Evolutionary conservation across 768 basidiomycete genomes (phyloP), one percentile per base, ranked within the genome.

Genomic region (Russula earlei): DNA sequence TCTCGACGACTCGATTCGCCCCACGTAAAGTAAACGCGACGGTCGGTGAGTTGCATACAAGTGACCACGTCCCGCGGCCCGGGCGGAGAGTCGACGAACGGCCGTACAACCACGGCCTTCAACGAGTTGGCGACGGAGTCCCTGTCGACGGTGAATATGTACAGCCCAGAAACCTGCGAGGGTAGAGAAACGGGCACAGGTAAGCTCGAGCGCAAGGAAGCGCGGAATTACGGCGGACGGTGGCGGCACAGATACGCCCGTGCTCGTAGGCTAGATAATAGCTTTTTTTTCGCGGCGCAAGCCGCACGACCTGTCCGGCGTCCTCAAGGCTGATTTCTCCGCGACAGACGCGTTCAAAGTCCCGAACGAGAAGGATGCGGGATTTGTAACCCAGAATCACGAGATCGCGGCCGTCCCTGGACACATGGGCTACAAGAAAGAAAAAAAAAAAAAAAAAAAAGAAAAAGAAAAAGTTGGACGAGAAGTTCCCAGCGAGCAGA

Each of bases 351-450:
- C 67, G 65, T 44, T 64, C 59, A 55, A 74, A 72, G 59, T 74
- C 67, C n/a, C 63, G 64, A 24, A 74, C 58, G 43, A 74, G 53
- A 31, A 71, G 29, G 17, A 73, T 17, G 9, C 66, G 55, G 25
- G 59, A 54, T 60, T 54, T 42, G 33, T 56, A 19, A 57, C 48
- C 41, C 45, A 71, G 59, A 1, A 67, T 59, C 11, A 64, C 72
- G 37, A 75, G 54, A 54, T 72, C 66, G 19, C 61, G 67, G 9
- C 72, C 74, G 43, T 67, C 65, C 2, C 66, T 64, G 5, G 73
- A 73, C 0, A 72, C 72, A 54, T 75, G 74, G 1, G 68, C 72
- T 69, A 56, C 19, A 31, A 5, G 29, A 49, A 19, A 42, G 34
- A n/a, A n/a, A n/a, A n/a, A n/a, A n/a, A n/a, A n/a, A 31, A 31